Conservation (phyloP, 2,329 filamentous ascomycete species). For the Fusarium dimerum region DNA sequence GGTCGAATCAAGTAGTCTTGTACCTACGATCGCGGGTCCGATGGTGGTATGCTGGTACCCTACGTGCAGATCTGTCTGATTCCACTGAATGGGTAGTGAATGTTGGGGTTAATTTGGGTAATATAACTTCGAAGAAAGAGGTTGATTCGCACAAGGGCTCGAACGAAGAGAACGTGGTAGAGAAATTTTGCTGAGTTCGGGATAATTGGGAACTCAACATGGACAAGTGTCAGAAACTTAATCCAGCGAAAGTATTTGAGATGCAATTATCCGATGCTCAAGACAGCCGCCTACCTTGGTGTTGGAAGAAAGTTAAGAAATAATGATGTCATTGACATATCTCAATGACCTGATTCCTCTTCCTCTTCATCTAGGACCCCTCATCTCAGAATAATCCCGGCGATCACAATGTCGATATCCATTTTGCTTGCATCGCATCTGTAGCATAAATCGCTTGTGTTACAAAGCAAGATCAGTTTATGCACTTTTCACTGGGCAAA, state of each 20-base stretch:
- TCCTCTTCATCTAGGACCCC: neutral
- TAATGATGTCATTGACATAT: too few species aligned
- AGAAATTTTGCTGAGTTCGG: too few species aligned
- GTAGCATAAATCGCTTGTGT: constrained; percentile 1
- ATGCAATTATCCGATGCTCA: too few species aligned
- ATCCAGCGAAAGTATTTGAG: too few species aligned
- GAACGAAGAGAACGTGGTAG: too few species aligned
- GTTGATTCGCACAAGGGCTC: too few species aligned
- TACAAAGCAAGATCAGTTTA: constrained; percentile 15
- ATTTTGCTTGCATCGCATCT: constrained; percentile 16
- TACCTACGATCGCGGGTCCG: constrained; percentile 3
- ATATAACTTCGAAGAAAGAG: too few species aligned
- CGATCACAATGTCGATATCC: constrained; percentile 17
- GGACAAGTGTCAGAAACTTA: too few species aligned
- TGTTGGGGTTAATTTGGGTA: neutral
- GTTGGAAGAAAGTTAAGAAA: neutral
- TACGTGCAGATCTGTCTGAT: constrained; percentile 21
- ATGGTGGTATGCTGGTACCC: constrained; percentile 19
- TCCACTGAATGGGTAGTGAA: too few species aligned
- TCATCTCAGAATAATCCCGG: neutral
- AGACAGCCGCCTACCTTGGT: too few species aligned
- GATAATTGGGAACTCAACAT: too few species aligned
- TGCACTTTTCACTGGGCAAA: neutral
- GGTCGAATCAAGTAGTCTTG: neutral
- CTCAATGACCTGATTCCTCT: neutral